Evolutionary conservation across 371 early-diverging fungal genomes (phyloP).

Genomic region (Smittium mucronatum): DNA sequence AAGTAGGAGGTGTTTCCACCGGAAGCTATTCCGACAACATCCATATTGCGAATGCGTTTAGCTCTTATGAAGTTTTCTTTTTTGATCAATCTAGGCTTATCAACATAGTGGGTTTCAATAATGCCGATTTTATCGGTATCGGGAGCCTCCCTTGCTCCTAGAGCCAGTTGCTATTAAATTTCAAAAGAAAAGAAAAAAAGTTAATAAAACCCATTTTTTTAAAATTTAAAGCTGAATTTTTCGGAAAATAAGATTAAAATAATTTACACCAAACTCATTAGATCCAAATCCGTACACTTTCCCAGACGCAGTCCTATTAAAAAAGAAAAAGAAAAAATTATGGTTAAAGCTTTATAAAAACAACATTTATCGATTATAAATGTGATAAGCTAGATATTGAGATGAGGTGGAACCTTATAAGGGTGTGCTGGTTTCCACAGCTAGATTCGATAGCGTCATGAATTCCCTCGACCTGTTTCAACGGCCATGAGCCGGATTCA

Average conservation of each 20-base stretch:
- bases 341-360: no score
- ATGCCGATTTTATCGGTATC: background rate
- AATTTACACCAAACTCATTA: constrained; percentile 11
- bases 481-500: background rate
- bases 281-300: constrained; percentile 9
- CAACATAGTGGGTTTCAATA: constrained; percentile 6
- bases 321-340: no score
- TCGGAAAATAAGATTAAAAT: no score
- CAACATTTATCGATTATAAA: no score
- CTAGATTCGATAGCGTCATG: constrained; percentile 1
- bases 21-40: constrained; percentile 4
- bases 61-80: constrained; percentile 3
- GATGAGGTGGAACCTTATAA: no score
- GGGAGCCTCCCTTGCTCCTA: background rate
- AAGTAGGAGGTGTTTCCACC: constrained; percentile 10
- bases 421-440: constrained; percentile 11
- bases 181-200: no score
- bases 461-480: constrained; percentile 6
- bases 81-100: background rate
- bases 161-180: constrained; percentile 3
- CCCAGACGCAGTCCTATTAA: constrained; percentile 10
- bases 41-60: background rate
- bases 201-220: no score
- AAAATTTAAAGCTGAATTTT: no score
- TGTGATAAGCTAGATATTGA: no score